Evolutionary conservation across 2,329 filamentous ascomycete genomes (phyloP), one percentile per base, ranked within the genome.

Genomic region (Beauveria australis): DNA sequence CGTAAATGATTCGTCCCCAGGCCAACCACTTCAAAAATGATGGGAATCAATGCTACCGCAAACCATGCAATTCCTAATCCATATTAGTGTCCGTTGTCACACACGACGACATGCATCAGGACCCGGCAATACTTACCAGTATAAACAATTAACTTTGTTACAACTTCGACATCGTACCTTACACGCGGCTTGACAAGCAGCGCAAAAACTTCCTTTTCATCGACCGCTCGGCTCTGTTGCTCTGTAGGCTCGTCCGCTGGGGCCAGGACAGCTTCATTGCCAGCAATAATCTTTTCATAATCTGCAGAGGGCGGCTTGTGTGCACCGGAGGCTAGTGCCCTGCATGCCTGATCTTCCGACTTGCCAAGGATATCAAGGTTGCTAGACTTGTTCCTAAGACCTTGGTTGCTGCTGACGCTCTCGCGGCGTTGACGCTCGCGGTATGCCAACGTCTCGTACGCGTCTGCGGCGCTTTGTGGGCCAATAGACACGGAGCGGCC

Each of bases 121-220:
- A 14, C 5, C 40, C 9, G n/a, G 19, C 22, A 51, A 49, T 56
- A 68, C 86, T 74, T 76, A 91, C 93, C 94, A 62, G 89, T 83
- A 76, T 99, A 99, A 26, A 99, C 91, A 67, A 99, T 89, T 63
- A 99, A 75, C 76, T 97, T 97, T 5, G 94, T 97, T 43, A 99
- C 89, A 44, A 99, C 93, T 74, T 99, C 94, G n/a, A 97, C 93
- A 74, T 99, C 94, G 70, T 97, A 99, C 67, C 92, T 82, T 62
- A 97, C 92, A 66, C 94, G 85, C 53, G 94, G 92, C 75, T 89
- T 91, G 64, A 92, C 87, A 60, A 97, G 80, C 70, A 82, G 85
- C 49, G 87, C 88, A 73, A 97, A 97, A 72, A 97, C 87, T 71
- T 95, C 89, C 66, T 81, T 82, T 72, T 92, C 88, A 53, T 86